Evolutionary conservation across 345 rosid species (phyloP).

Genomic region (Zanthoxylum bungeanum): DNA sequence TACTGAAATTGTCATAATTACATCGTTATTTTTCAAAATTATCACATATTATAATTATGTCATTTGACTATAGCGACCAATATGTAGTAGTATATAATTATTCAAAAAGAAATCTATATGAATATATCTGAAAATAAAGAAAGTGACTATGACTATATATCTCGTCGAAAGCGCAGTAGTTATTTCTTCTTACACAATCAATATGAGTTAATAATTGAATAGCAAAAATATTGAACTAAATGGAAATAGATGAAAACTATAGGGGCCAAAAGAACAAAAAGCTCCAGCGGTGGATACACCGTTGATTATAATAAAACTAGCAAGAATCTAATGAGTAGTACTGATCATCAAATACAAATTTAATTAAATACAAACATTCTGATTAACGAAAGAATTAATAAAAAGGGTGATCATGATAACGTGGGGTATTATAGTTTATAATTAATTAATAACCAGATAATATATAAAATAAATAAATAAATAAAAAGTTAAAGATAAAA

Average conservation of each 20-base stretch:
- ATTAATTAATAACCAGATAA: not conserved
- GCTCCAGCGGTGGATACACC: not conserved
- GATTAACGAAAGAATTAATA: not conserved
- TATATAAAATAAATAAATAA: too few relatives aligned
- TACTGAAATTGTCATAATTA: too few relatives aligned
- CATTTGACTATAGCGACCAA: too few relatives aligned
- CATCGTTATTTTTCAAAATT: too few relatives aligned
- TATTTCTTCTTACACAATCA: too few relatives aligned
- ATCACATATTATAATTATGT: too few relatives aligned
- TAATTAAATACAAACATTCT: not conserved
- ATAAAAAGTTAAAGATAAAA: constrained; percentile 23
- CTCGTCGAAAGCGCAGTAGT: too few relatives aligned
- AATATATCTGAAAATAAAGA: too few relatives aligned
- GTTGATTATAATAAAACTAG: not conserved
- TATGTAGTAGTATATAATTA: too few relatives aligned
- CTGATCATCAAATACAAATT: not conserved
- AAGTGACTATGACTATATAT: too few relatives aligned
- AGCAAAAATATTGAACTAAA: not conserved
- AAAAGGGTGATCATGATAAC: constrained; percentile 20
- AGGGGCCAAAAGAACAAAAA: not conserved
- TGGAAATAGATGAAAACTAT: not conserved
- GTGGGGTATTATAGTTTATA: constrained; percentile 14
- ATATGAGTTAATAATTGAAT: too few relatives aligned
- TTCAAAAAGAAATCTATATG: too few relatives aligned
- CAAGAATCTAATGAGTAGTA: not conserved